phyloP scores from a whole-genome alignment of 441 rosid genomes.

The Aleurites moluccanus region DNA sequence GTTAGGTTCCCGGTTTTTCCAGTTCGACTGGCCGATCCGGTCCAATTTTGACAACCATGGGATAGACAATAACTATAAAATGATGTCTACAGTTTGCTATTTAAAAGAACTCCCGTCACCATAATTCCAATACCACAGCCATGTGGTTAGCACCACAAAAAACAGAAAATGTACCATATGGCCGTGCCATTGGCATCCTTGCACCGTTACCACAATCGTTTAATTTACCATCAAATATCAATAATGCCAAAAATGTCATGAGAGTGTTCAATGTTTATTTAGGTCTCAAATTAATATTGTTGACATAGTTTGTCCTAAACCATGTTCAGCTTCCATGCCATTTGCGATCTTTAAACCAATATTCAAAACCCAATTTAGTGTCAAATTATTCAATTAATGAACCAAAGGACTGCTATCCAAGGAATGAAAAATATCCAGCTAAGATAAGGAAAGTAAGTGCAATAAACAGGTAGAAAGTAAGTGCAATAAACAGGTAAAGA shows the following conservation, averaged over 20 bases:
- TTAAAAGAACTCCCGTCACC: neutral
- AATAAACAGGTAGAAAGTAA: neutral
- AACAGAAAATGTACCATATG: neutral
- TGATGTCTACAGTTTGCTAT: neutral
- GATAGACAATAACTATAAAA: neutral
- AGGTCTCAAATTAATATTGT: neutral
- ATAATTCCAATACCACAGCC: neutral
- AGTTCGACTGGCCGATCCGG: too few relatives aligned
- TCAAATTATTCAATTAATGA: neutral
- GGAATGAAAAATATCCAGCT: slow-evolving; percentile 1
- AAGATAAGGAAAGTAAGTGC: neutral
- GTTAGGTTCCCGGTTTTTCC: too few relatives aligned
- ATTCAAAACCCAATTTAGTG: neutral
- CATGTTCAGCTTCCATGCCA: neutral
- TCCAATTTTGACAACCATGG: too few relatives aligned
- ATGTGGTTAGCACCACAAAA: too few relatives aligned
- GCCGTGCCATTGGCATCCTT: neutral
- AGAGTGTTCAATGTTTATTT: neutral
- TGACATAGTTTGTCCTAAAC: neutral
- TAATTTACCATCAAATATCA: neutral
- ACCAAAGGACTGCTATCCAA: neutral
- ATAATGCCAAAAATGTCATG: neutral
- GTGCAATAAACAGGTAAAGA: neutral
- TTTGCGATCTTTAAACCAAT: neutral
- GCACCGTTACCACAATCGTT: neutral